These are phyloP conservation scores for Verticillium dahliae DNA, from an alignment of 2,329 filamentous ascomycete species.

Conservation along the genomic window DNA sequence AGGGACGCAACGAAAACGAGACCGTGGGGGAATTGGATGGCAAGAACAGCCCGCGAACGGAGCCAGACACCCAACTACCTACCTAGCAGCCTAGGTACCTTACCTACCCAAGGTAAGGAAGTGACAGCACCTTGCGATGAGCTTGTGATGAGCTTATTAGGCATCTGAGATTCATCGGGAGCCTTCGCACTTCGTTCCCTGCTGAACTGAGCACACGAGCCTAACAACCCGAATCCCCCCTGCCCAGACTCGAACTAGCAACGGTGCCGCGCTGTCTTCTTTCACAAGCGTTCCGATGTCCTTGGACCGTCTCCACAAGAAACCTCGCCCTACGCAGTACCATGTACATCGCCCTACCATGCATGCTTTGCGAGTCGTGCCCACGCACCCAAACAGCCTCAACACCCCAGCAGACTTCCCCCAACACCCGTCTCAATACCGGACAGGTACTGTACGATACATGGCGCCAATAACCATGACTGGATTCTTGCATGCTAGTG, in stretches of 20 bases:
- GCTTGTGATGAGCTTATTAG: too few relatives aligned
- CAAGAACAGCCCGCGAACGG: too few relatives aligned
- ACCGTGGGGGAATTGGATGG: too few relatives aligned
- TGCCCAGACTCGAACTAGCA: not conserved
- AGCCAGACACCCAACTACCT: too few relatives aligned
- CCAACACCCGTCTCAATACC: not conserved
- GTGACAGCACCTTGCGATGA: too few relatives aligned
- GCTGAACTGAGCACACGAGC: too few relatives aligned
- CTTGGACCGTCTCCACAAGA: not conserved
- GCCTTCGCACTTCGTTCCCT: not conserved
- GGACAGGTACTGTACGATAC: not conserved
- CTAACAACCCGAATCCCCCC: not conserved
- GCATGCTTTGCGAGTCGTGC: not conserved
- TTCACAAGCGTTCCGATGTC: not conserved
- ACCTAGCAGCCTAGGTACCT: too few relatives aligned
- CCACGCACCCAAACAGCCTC: not conserved
- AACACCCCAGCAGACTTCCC: not conserved
- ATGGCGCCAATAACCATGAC: not conserved
- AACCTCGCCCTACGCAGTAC: not conserved
- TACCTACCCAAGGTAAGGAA: too few relatives aligned
- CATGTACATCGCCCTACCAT: not conserved
- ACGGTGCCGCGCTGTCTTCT: not conserved
- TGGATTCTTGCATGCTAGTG: not conserved
- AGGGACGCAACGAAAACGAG: too few relatives aligned
- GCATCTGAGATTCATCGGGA: too few relatives aligned